Evolutionary conservation across 2,329 filamentous ascomycete genomes (phyloP).

Genomic region (Colletotrichum horii): DNA sequence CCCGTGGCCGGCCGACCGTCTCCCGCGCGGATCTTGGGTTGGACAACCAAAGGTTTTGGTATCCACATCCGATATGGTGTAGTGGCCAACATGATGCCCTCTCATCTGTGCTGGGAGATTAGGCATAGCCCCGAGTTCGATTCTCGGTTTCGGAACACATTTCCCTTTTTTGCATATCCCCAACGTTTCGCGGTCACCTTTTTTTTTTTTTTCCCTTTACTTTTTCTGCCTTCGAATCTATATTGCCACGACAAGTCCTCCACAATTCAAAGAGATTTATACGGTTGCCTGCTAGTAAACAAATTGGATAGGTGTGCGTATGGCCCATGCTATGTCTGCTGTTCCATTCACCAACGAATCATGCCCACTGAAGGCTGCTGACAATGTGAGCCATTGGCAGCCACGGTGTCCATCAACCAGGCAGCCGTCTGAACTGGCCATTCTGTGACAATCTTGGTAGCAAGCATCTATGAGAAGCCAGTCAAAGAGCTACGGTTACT

Average conservation of each 20-base stretch:
- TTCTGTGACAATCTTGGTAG: not conserved
- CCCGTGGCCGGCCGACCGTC: not conserved
- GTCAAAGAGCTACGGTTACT: not conserved
- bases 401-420: not conserved
- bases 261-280: not conserved
- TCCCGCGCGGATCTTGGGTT: not conserved
- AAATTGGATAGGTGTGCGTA: not conserved
- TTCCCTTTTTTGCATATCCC: no score
- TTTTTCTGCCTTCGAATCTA: not conserved
- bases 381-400: not conserved
- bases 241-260: not conserved
- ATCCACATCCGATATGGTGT: slow-evolving; percentile 12
- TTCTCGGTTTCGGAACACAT: slow-evolving; percentile 13
- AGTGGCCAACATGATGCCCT: slow-evolving; percentile 17
- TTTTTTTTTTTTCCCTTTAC: no score
- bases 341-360: not conserved
- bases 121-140: slow-evolving; percentile 16
- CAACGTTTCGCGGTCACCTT: no score
- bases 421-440: not conserved
- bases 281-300: not conserved
- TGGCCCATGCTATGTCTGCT: not conserved
- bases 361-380: not conserved
- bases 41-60: accelerated
- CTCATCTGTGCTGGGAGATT: not conserved
- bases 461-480: not conserved